Evolutionary conservation across 225 moss, liverwort and hornwort species (phyloP).

Genomic region (Bryoerythrophyllum caledonicum): DNA sequence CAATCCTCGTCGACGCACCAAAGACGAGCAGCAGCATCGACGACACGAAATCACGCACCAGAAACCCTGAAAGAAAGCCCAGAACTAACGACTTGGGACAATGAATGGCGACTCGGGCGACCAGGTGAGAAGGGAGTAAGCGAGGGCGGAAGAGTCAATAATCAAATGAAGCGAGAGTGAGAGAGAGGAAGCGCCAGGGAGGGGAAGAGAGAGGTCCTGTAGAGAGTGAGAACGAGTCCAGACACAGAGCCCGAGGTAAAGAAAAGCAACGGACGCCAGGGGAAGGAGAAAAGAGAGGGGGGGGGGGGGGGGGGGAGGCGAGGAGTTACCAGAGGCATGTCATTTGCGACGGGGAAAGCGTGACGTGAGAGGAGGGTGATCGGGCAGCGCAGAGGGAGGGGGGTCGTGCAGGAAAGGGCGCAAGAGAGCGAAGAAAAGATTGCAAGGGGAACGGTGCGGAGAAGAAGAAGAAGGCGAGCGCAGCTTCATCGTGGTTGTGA

Average conservation of each 20-base stretch:
- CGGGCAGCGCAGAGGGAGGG: slow-evolving; percentile 12
- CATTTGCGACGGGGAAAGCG: neutral
- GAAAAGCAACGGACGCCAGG: slow-evolving; percentile 11
- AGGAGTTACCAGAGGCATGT: slow-evolving; percentile 21
- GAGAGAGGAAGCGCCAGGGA: slow-evolving; percentile 26
- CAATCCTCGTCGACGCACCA: slow-evolving; percentile 5
- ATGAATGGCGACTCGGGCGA: neutral
- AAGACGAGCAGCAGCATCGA: neutral
- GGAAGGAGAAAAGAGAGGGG: neutral
- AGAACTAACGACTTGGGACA: neutral
- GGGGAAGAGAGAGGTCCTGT: slow-evolving; percentile 20
- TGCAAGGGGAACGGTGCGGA: slow-evolving; percentile 3
- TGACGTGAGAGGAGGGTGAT: slow-evolving; percentile 11
- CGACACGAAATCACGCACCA: neutral
- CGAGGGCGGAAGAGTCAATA: slow-evolving; percentile 25
- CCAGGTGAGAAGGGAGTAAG: neutral
- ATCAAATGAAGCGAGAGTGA: no score
- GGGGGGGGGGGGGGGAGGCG: neutral
- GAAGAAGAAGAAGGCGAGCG: neutral
- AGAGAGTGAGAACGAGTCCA: slow-evolving; percentile 40
- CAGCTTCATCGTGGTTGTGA: slow-evolving; percentile 19
- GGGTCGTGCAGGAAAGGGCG: slow-evolving; percentile 11
- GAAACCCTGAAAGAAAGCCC: slow-evolving; percentile 11
- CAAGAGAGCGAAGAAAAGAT: slow-evolving; percentile 6
- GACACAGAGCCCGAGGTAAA: slow-evolving; percentile 39